A percentile compares a stretch with the other conserved stretches of the same genome.
These are phyloP conservation scores for Phaffomyces thermotolerans DNA, from an alignment of 805 yeast genomes.

Conservation along the genomic window DNA sequence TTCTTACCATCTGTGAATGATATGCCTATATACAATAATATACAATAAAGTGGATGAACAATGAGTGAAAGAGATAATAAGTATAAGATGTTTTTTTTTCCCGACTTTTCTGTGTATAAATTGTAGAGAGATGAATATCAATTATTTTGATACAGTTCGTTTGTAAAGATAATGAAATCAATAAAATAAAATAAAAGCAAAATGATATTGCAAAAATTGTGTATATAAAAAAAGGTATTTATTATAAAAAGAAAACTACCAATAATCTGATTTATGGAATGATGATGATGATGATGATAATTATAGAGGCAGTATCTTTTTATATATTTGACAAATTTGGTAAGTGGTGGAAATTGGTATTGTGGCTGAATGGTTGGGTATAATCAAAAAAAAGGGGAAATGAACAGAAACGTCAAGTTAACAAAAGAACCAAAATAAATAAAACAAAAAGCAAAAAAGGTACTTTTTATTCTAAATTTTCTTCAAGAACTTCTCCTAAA, in stretches of 20 bases:
- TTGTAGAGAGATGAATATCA: no score
- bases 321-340: no score
- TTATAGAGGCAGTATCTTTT: no score
- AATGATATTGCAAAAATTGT: neutral
- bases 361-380: no score
- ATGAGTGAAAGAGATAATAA: no score
- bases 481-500: slow-evolving; percentile 25
- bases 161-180: neutral
- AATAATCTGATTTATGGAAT: neutral
- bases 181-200: neutral
- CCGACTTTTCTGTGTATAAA: no score
- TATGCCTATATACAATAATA: no score
- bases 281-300: neutral
- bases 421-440: neutral
- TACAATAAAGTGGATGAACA: no score
- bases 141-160: neutral
- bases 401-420: neutral
- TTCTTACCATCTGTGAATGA: neutral
- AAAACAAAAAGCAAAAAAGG: neutral
- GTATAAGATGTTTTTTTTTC: no score
- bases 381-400: neutral
- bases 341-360: no score
- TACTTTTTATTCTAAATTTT: slow-evolving; percentile 3
- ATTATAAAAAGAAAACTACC: neutral
- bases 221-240: neutral